Evolutionary conservation across 768 basidiomycete species (phyloP), one percentile per base, ranked within the genome.

Genomic region (Dioszegia crocea): DNA sequence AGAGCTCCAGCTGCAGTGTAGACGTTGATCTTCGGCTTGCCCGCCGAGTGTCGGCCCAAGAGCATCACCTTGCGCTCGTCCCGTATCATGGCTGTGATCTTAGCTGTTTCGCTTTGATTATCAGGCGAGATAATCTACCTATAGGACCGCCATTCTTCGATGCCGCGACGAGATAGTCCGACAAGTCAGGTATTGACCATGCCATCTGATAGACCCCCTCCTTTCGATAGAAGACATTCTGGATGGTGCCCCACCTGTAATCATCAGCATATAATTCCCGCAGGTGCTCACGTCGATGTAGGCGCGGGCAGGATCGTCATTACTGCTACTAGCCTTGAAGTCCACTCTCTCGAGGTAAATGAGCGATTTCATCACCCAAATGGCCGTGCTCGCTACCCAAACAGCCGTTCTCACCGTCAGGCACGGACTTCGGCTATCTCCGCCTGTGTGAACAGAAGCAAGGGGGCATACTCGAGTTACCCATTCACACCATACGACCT

Each of bases 91-190:
- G 94, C 94, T 96, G 59, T 2, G 41, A 8, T 16, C 12, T 24
- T 16, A 51, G 56, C 57, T 19, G 23, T 29, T 31, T 9, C 44
- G 14, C 19, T 2, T 10, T 8, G n/a, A 39, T 30, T 44, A 16
- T 21, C 29, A 57, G 43, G n/a, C n/a, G n/a, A n/a, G n/a, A n/a
- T n/a, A n/a, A n/a, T 44, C 51, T 57, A 91, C 92, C 92, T 74
- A 96, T 80, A 12, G 92, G 93, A 16, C 93, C 94, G 33, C 91
- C 91, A 76, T 88, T 84, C 41, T 84, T 84, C 73, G 89, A 91
- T 21, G 87, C 88, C 24, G 88, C 86, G 36, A 91, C 78, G 54
- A 88, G 79, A 74, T 87, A 89, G 76, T 94, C 89, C 19, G 81
- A 80, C 27, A 98, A 78, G 74, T 88, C 84, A 2, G 86, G 86